Evolutionary conservation across 768 basidiomycete genomes (phyloP).

Genomic region (Lactarius vividus): DNA sequence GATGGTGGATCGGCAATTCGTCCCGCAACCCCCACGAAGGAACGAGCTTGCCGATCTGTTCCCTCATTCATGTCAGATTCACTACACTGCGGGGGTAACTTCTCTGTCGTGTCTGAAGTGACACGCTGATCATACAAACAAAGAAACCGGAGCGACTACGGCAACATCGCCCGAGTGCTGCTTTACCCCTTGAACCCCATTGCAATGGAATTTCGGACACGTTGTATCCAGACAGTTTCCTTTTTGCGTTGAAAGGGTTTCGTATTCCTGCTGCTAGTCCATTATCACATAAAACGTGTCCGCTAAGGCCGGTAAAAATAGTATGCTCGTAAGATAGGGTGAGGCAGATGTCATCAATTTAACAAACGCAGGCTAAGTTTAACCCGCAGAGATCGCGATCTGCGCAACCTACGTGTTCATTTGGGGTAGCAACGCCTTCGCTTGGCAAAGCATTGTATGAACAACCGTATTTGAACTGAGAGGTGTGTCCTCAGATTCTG

Average conservation of each 20-base stretch:
- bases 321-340: neutral
- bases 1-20: slow-evolving; percentile 3
- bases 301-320: neutral
- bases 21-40: neutral
- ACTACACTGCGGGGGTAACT: neutral
- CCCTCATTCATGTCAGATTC: neutral
- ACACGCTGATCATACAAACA: neutral
- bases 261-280: neutral
- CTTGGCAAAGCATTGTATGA: neutral
- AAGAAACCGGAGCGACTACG: neutral
- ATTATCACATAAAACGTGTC: neutral
- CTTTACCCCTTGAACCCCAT: neutral
- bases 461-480: neutral
- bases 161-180: neutral
- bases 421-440: neutral
- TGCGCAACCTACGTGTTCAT: neutral
- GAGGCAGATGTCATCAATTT: neutral
- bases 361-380: neutral
- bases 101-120: neutral
- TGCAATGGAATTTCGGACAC: neutral
- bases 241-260: neutral
- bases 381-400: neutral
- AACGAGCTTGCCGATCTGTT: neutral
- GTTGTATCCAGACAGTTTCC: neutral
- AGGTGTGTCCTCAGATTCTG: neutral